phyloP scores from a whole-genome alignment of 805 yeast species.

The Ogataea sp. region DNA sequence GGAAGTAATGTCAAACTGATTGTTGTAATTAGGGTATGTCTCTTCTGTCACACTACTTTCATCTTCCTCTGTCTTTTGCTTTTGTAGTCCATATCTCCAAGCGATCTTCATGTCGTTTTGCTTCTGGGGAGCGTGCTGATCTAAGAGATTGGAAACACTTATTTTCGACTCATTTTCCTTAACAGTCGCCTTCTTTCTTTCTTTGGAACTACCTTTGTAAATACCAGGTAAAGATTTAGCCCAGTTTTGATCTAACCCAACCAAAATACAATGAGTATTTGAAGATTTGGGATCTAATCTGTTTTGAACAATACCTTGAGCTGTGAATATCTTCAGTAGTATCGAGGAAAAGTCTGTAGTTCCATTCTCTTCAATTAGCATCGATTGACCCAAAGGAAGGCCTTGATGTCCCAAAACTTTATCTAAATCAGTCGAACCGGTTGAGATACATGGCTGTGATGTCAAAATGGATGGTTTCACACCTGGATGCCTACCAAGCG shows the following conservation, averaged over 20 bases:
- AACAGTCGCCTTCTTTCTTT: constrained; percentile 53
- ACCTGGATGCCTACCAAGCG: constrained; percentile 38
- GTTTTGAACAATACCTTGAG: constrained; percentile 70
- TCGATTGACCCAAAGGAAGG: constrained; percentile 65
- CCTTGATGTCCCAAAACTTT: constrained; percentile 74
- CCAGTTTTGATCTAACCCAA: constrained; percentile 55
- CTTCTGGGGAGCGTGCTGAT: constrained; percentile 17
- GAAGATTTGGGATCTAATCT: constrained; percentile 33
- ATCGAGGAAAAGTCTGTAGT: constrained; percentile 82
- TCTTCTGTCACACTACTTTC: constrained; percentile 21
- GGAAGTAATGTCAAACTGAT: constrained; percentile 73
- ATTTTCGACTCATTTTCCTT: constrained; percentile 51
- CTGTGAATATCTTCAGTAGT: constrained; percentile 56
- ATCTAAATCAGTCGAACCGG: constrained; percentile 76
- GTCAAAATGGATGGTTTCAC: constrained; percentile 70
- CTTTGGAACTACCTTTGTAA: constrained; percentile 60
- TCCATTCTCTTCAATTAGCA: constrained; percentile 75
- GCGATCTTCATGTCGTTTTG: constrained; percentile 70
- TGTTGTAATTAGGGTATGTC: constrained; percentile 44
- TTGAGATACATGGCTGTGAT: constrained; percentile 68
- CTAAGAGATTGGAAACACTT: constrained; percentile 59
- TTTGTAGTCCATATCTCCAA: constrained; percentile 76
- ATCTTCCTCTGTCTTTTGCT: constrained; percentile 23
- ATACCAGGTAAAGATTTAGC: constrained; percentile 68
- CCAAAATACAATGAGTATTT: constrained; percentile 53